Evolutionary conservation across 1,284 basidiomycete genomes (phyloP).

Genomic region (Athelia psychrophila): DNA sequence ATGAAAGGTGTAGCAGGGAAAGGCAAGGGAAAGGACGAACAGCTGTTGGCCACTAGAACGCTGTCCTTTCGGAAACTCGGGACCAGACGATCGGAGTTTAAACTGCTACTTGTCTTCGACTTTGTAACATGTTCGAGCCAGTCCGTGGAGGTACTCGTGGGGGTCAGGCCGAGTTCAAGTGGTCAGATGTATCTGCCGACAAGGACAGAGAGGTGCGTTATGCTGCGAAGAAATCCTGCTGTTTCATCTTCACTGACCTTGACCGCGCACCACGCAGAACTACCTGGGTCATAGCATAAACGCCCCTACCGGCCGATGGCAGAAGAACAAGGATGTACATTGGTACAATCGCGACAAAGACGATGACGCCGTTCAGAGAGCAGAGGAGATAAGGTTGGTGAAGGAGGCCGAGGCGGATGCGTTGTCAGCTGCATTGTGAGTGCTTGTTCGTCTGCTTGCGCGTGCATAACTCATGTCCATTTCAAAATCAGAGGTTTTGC

Average conservation of each 20-base stretch:
- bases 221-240: too few species aligned
- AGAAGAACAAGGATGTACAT: slow-evolving; percentile 92
- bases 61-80: background rate
- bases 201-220: slow-evolving; percentile 83
- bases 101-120: background rate
- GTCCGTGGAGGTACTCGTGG: slow-evolving; percentile 70
- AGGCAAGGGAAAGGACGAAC: too few species aligned
- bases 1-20: too few species aligned
- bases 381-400: slow-evolving; percentile 73
- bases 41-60: too few species aligned
- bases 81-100: background rate
- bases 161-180: slow-evolving; percentile 90
- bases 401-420: slow-evolving; percentile 90
- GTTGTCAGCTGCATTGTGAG: slow-evolving; percentile 74
- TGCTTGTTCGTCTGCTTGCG: slow-evolving; percentile 9
- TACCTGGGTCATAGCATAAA: slow-evolving; percentile 92
- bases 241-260: background rate
- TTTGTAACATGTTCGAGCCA: slow-evolving; percentile 50
- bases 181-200: slow-evolving; percentile 86
- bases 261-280: slow-evolving; percentile 47
- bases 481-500: slow-evolving; percentile 54
- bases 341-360: slow-evolving; percentile 80
- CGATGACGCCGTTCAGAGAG: slow-evolving; percentile 41
- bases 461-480: background rate
- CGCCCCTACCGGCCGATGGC: slow-evolving; percentile 91